Percentiles rank a stretch among this genome's conserved stretches.
These are phyloP conservation scores for Fonsecaea monophora DNA, from an alignment of 2,329 filamentous ascomycete species.

Conservation along the genomic window DNA sequence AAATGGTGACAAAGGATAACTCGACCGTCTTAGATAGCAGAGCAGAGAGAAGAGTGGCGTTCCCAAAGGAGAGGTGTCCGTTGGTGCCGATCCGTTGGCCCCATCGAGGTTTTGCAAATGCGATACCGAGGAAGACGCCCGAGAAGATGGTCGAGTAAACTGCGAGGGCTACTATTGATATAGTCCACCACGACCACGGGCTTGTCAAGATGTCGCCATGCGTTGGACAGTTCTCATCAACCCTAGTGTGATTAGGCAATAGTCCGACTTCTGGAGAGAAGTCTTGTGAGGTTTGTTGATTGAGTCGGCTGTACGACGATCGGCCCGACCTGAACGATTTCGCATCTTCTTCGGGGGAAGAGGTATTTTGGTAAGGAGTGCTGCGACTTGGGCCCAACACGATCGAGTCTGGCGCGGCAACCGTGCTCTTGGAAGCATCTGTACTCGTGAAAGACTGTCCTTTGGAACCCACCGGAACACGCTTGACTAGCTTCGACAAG, in stretches of 20 bases:
- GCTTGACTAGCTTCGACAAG: constrained; percentile 9
- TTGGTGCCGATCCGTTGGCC: constrained; percentile 63
- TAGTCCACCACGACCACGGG: constrained; percentile 40
- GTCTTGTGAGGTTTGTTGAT: constrained; percentile 15
- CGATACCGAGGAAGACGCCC: constrained; percentile 67
- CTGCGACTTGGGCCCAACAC: neutral
- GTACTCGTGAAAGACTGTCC: constrained; percentile 7
- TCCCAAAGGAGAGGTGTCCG: constrained; percentile 63
- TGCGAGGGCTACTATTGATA: constrained; percentile 47
- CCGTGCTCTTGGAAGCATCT: constrained; percentile 9
- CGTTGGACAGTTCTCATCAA: constrained; percentile 43
- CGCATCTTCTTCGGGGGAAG: neutral
- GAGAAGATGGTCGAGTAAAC: constrained; percentile 49
- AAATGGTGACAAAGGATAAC: constrained; percentile 77
- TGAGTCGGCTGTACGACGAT: constrained; percentile 21
- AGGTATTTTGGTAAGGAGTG: constrained; percentile 3
- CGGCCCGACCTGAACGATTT: constrained; percentile 11
- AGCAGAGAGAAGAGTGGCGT: constrained; percentile 71
- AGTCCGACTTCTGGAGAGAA: constrained; percentile 17
- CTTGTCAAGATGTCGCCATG: constrained; percentile 40
- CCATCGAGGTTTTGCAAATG: constrained; percentile 68
- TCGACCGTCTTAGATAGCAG: constrained; percentile 79
- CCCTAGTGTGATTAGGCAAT: constrained; percentile 6
- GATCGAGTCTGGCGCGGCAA: constrained; percentile 6
- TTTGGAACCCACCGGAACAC: constrained; percentile 16